These are phyloP conservation scores for Aspergillus sojae DNA, from an alignment of 2,329 filamentous ascomycete species.

Conservation along the genomic window DNA sequence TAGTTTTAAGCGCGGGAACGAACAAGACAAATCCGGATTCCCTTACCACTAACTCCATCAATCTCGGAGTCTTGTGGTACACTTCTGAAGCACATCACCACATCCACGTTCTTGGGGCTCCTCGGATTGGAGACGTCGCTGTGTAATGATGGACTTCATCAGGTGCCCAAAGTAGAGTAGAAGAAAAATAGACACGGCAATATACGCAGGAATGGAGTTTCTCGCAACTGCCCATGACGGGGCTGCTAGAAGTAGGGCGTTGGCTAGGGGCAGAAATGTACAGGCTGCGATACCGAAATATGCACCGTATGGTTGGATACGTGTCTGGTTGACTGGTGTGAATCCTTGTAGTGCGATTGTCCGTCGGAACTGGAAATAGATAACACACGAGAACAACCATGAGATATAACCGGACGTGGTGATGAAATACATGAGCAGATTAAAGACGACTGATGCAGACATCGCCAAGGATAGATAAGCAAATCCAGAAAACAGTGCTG, in stretches of 20 bases:
- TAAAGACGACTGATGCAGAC: constrained; percentile 62
- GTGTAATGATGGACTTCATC: constrained; percentile 13
- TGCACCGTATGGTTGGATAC: constrained; percentile 65
- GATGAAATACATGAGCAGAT: constrained; percentile 71
- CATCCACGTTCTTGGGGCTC: no score
- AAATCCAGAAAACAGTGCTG: constrained; percentile 62
- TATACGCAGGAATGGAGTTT: constrained; percentile 65
- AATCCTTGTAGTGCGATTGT: constrained; percentile 44
- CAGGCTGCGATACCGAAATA: constrained; percentile 58
- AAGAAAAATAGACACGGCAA: constrained; percentile 64
- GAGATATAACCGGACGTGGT: constrained; percentile 69
- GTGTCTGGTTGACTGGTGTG: constrained; percentile 53
- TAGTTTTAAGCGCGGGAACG: not conserved
- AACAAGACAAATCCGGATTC: not conserved
- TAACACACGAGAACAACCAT: constrained; percentile 65
- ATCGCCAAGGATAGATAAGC: constrained; percentile 68
- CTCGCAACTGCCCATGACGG: constrained; percentile 60
- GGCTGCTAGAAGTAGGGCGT: constrained; percentile 72
- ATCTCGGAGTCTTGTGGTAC: not conserved
- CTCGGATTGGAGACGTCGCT: not conserved
- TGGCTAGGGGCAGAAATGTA: constrained; percentile 67
- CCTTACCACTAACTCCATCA: not conserved
- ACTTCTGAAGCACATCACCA: not conserved
- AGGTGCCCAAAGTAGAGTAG: constrained; percentile 56
- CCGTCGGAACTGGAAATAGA: constrained; percentile 60